Conservation (phyloP, 169 alveolate species). For the Neospora caninum region DNA sequence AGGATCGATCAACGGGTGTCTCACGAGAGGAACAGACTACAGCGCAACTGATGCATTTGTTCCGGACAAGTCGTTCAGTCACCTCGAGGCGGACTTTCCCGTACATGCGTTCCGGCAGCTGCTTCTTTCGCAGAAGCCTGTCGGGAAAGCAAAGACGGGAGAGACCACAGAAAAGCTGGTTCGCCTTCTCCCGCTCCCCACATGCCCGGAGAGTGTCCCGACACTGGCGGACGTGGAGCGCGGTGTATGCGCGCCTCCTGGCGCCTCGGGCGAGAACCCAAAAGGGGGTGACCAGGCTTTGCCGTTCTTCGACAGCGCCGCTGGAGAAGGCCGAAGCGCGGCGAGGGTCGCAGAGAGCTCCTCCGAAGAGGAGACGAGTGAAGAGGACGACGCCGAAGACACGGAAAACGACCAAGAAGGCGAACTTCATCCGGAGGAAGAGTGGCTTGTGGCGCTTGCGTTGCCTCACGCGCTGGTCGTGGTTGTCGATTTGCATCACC, state of each 20-base stretch:
- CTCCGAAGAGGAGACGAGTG: background rate
- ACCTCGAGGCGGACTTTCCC: constrained; percentile 56
- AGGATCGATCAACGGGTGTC: background rate
- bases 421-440: background rate
- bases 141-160: background rate
- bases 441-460: constrained; percentile 64
- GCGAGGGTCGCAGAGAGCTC: background rate
- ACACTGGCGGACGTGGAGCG: background rate
- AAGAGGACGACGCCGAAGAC: background rate
- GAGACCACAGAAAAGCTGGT: background rate
- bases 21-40: background rate
- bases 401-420: background rate
- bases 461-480: constrained; percentile 52
- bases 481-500: constrained; percentile 53
- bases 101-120: constrained; percentile 42
- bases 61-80: constrained; percentile 29
- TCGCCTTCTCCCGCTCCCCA: background rate
- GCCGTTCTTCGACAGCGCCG: background rate
- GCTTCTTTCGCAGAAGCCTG: constrained; percentile 11
- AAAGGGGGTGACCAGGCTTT: background rate
- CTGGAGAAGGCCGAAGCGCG: background rate
- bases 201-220: background rate
- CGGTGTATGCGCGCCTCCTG: background rate
- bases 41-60: background rate
- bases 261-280: background rate